Evolutionary conservation across 192 early-diverging fungal genomes (phyloP), one percentile per base, ranked within the genome.

Genomic region (Coemansia sp.): DNA sequence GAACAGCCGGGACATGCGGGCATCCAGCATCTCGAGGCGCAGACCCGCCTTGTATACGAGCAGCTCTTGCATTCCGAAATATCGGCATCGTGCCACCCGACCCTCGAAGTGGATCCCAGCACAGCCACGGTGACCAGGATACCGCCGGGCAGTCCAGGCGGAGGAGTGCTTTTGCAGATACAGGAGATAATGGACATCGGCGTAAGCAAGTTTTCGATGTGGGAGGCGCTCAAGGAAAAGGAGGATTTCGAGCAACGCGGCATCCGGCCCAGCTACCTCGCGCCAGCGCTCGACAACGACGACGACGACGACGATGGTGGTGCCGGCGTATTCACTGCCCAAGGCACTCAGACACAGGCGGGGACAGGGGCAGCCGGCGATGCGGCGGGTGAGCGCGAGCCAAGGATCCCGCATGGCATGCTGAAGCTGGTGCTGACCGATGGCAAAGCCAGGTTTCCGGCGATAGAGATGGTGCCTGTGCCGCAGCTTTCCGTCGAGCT

Each of bases 211-310:
- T 66, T 69, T 53, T 59, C 67, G 8, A 67, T 79, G 71, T 74
- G 71, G 71, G 71, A 79, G 68, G 77, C 71, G 20, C 57, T 70
- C 55, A 63, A 61, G 32, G 77, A 74, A 48, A 74, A 68, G 34
- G 77, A 79, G 36, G 77, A 74, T 58, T 79, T 64, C 65, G 69
- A 72, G 53, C 69, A 69, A 63, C 66, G 75, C 25, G 75, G 75
- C 29, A 69, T 78, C 18, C 58, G 70, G 24, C 75, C 75, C 6
- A 78, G 75, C 56, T 78, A 78, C 46, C 53, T 78, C 20, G 65
- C 74, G 9, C 50, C 55, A 9, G 28, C n/a, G n/a, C n/a, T 48
- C 10, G 19, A 25, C 13, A 65, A 56, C 0, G 54, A 62, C 4
- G 67, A 69, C 20, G 65, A 68, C 2, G 42, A 32, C 13, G 62